Conservation (phyloP, 2,329 filamentous ascomycete species). For the Amesomyces nigricolor region DNA sequence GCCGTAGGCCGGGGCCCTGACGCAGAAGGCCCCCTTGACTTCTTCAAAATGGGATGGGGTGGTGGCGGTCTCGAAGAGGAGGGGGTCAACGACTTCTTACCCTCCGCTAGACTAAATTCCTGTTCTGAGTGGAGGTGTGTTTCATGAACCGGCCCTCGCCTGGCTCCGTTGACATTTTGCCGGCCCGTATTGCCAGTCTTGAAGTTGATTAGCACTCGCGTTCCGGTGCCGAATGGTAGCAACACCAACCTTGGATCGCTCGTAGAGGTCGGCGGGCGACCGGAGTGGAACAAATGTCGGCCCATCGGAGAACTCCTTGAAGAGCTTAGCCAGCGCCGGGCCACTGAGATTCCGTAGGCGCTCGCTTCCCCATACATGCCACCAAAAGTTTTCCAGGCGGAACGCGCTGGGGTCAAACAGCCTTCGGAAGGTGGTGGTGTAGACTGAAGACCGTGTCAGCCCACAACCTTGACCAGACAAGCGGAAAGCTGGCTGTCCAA, state of each 20-base stretch:
- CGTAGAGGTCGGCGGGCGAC: constrained; percentile 49
- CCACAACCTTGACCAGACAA: background rate
- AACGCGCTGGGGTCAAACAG: constrained; percentile 57
- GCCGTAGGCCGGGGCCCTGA: constrained; percentile 53
- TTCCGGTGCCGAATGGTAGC: background rate
- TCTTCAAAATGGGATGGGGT: constrained; percentile 55
- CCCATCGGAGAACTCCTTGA: constrained; percentile 53
- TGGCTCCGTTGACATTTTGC: constrained; percentile 16
- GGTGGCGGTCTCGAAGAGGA: constrained; percentile 45
- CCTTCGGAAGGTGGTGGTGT: constrained; percentile 54
- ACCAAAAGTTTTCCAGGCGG: constrained; percentile 61
- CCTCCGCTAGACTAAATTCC: background rate
- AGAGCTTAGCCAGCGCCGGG: constrained; percentile 48
- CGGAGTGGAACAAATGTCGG: constrained; percentile 52
- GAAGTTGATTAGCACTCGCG: constrained; percentile 4
- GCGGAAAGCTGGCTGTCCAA: background rate
- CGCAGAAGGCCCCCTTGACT: constrained; percentile 48
- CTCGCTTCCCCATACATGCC: constrained; percentile 59
- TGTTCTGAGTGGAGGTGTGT: background rate
- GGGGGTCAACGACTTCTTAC: constrained; percentile 25
- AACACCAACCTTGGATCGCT: constrained; percentile 43
- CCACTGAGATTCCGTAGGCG: constrained; percentile 47
- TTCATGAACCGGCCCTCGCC: background rate
- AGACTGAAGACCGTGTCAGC: constrained; percentile 39
- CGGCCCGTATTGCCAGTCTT: constrained; percentile 20